Conservation (phyloP, 345 rosid genomes). For the Brassica carinata region DNA sequence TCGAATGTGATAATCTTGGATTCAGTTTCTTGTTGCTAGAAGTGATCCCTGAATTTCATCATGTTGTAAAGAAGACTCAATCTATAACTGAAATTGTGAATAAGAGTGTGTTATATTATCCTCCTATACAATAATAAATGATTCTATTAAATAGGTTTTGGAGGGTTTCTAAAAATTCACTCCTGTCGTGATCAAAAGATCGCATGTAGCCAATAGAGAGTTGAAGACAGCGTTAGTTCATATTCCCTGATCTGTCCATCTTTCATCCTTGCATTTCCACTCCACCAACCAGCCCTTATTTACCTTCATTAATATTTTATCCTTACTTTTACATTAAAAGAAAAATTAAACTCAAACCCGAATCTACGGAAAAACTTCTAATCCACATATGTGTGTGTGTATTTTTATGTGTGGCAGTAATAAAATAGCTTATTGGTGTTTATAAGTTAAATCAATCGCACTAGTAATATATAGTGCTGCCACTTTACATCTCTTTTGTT, state of each 20-base stretch:
- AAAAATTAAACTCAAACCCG: not conserved
- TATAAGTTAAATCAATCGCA: not conserved
- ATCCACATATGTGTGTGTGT: not conserved
- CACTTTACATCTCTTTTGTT: not conserved
- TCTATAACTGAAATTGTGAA: not conserved
- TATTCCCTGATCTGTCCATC: slow-evolving; percentile 27
- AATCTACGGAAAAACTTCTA: not conserved
- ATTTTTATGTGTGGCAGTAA: not conserved
- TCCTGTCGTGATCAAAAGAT: slow-evolving; percentile 28
- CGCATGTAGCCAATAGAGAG: slow-evolving; percentile 35
- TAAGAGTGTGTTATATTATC: not conserved
- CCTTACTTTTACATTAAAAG: not conserved
- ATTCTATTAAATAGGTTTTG: slow-evolving; percentile 20
- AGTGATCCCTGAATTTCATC: not conserved
- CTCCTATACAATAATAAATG: slow-evolving; percentile 16
- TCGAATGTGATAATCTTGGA: not conserved
- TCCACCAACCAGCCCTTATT: slow-evolving; percentile 41
- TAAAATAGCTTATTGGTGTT: not conserved
- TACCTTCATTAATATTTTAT: slow-evolving; percentile 35
- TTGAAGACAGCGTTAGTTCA: slow-evolving; percentile 38
- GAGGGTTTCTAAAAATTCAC: slow-evolving; percentile 40
- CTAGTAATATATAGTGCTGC: not conserved
- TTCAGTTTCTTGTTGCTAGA: not conserved
- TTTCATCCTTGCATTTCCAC: slow-evolving; percentile 19
- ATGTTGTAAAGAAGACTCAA: not conserved